Percentiles rank a stretch among this genome's conserved stretches.
Evolutionary conservation across 352 stramenopile genomes (phyloP).

Genomic region (Globisporangium yorkense): DNA sequence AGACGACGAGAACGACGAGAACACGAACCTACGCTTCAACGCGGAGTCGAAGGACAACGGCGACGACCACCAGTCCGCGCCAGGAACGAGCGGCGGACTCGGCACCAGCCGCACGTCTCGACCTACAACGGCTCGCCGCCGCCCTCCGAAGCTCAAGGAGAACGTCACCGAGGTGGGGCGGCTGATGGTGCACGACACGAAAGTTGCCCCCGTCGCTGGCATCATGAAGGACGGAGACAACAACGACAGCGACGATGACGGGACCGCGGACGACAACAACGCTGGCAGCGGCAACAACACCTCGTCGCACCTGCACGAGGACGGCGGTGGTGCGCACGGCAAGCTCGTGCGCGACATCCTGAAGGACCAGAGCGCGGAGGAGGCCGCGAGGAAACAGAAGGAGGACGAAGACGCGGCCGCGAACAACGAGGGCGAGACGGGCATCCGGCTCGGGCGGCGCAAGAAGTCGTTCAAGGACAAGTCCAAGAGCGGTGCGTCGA

Average conservation of each 20-base stretch:
- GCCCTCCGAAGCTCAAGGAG: constrained; percentile 85
- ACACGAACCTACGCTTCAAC: constrained; percentile 36
- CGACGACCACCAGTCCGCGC: constrained; percentile 19
- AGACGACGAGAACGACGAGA: constrained; percentile 51
- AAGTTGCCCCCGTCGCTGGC: constrained; percentile 60
- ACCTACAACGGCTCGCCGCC: constrained; percentile 79
- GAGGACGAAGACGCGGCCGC: constrained; percentile 56
- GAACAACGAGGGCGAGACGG: constrained; percentile 54
- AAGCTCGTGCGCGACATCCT: constrained; percentile 81
- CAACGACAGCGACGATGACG: constrained; percentile 41
- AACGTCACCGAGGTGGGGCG: constrained; percentile 76
- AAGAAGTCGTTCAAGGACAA: constrained; percentile 83
- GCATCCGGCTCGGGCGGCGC: constrained; percentile 62
- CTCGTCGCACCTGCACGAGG: constrained; percentile 23
- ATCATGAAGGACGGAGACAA: constrained; percentile 88
- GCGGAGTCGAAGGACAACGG: constrained; percentile 33
- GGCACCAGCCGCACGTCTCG: constrained; percentile 66
- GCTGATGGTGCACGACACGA: constrained; percentile 70
- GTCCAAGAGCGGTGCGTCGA: constrained; percentile 66
- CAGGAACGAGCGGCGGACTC: constrained; percentile 42
- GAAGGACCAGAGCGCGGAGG: constrained; percentile 69
- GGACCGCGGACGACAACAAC: constrained; percentile 27
- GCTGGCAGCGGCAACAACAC: constrained; percentile 12
- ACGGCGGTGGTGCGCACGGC: constrained; percentile 37
- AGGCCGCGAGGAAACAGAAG: constrained; percentile 55